Evolutionary conservation across 2,329 filamentous ascomycete species (phyloP).

Genomic region (Proliferodiscus dingleyae): DNA sequence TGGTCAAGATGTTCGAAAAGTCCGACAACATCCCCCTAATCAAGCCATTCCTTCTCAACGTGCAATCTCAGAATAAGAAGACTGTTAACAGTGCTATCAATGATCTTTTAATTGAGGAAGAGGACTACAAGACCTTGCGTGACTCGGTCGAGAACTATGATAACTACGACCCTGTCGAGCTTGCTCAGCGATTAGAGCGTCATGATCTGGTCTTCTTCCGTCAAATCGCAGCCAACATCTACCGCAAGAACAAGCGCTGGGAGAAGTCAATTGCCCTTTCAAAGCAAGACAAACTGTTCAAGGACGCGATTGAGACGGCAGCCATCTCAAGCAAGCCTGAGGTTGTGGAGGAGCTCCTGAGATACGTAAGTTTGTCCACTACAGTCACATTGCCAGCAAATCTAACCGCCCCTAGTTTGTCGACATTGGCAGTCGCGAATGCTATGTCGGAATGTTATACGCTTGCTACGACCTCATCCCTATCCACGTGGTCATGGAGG

Average conservation of each 20-base stretch:
- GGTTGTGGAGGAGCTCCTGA: constrained; percentile 89
- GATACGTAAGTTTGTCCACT: constrained; percentile 73
- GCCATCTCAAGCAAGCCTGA: constrained; percentile 87
- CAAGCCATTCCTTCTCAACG: constrained; percentile 96
- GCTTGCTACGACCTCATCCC: constrained; percentile 97
- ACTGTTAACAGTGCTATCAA: constrained; percentile 98
- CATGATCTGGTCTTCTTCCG: constrained; percentile 99
- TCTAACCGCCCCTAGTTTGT: constrained; percentile 65
- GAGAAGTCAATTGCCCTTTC: constrained; percentile 97
- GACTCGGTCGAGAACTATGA: constrained; percentile 99
- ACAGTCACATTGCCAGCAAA: constrained; percentile 7
- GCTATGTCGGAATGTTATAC: constrained; percentile 99
- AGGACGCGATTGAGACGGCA: constrained; percentile 97
- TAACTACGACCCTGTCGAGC: constrained; percentile 94
- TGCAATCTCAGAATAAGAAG: constrained; percentile 96
- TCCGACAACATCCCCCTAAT: constrained; percentile 97
- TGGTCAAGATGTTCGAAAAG: constrained; percentile 99
- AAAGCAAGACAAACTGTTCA: constrained; percentile 99
- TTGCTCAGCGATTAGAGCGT: constrained; percentile 89
- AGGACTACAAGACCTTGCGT: constrained; percentile 96
- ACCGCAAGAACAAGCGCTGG: constrained; percentile 99
- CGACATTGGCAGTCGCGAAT: constrained; percentile 97
- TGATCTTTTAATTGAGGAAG: constrained; percentile 94
- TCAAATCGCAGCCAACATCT: constrained; percentile 96
- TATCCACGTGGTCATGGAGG: constrained; percentile 86